Percentiles rank a stretch among this genome's conserved stretches.
phyloP scores from a whole-genome alignment of 208 protist genomes.

The Endotrypanum monterogeii region DNA sequence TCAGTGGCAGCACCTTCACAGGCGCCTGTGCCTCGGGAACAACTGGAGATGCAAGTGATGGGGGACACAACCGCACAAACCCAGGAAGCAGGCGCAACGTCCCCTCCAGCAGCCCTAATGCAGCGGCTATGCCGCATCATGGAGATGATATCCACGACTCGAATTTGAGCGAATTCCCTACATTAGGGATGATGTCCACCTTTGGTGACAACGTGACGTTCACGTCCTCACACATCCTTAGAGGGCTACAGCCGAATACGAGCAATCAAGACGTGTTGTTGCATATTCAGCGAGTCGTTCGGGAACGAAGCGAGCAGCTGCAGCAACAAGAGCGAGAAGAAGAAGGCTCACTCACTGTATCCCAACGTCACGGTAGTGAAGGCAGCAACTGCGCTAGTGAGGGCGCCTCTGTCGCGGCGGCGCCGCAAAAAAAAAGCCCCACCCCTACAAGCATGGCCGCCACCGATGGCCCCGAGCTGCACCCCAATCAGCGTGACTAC shows the following conservation, averaged over 20 bases:
- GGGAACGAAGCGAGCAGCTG: constrained; percentile 27
- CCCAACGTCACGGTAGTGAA: neutral
- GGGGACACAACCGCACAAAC: neutral
- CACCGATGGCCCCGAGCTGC: neutral
- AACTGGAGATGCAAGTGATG: neutral
- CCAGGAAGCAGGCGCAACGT: neutral
- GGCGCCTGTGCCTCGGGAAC: neutral
- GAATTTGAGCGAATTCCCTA: constrained; percentile 18
- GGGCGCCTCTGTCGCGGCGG: neutral
- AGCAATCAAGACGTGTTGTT: constrained; percentile 58
- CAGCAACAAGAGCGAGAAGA: constrained; percentile 18
- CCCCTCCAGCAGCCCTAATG: neutral
- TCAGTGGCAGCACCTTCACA: neutral
- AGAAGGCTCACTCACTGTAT: neutral
- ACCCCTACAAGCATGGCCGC: neutral
- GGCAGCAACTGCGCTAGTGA: constrained; percentile 4
- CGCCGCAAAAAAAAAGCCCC: neutral
- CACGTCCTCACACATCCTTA: constrained; percentile 35
- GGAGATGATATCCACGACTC: constrained; percentile 2
- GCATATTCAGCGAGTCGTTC: constrained; percentile 54
- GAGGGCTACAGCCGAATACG: constrained; percentile 50
- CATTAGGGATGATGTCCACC: constrained; percentile 29
- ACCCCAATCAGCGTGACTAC: neutral
- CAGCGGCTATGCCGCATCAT: neutral
- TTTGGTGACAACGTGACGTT: constrained; percentile 38